Evolutionary conservation across 2,329 filamentous ascomycete genomes (phyloP), one percentile per base, ranked within the genome.

Genomic region (Clonostachys rosea): DNA sequence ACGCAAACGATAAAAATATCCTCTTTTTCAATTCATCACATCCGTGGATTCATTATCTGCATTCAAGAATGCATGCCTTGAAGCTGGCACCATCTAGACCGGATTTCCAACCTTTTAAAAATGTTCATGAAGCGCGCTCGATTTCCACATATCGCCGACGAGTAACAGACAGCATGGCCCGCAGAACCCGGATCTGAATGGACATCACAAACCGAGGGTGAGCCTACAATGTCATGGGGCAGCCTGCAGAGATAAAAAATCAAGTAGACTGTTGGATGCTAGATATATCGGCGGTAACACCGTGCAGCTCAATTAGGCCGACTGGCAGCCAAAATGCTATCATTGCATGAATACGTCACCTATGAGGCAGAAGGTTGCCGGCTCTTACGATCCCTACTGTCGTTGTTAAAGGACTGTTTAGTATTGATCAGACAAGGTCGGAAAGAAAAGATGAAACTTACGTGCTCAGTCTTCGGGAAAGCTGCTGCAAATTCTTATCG

Each of bases 381-480:
- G 20, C 42, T 43, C 18, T 49, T 52, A 20, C 47, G 42, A 40
- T 49, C 41, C 33, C 45, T 46, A 6, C 24, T 30, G 24, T 30
- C 9, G 24, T 30, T 30, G 34, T 30, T 9, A 33, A 39, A 33
- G 14, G n/a, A n/a, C 24, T 35, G 14, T 40, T 42, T 34, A 18
- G n/a, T 12, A 20, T 24, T 30, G 14, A 33, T 17, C 17, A 10
- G 6, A 34, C 16, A 17, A 34, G 6, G 34, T 18, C 2, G 14
- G 11, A 43, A 33, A 13, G 8, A 30, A 34, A 40, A 40, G n/a
- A 34, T 20, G n/a, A 34, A n/a, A 57, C 56, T 65, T 53, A 97
- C 94, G 95, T 95, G 86, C 91, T 96, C 60, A 99, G 87, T 66
- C 92, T 83, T 68, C 94, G 81, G 24, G 91, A 94, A 50, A 99